Base-by-base conservation (phyloP, 148 eudicot genomes). In the Rhododendron griersonianum region DNA sequence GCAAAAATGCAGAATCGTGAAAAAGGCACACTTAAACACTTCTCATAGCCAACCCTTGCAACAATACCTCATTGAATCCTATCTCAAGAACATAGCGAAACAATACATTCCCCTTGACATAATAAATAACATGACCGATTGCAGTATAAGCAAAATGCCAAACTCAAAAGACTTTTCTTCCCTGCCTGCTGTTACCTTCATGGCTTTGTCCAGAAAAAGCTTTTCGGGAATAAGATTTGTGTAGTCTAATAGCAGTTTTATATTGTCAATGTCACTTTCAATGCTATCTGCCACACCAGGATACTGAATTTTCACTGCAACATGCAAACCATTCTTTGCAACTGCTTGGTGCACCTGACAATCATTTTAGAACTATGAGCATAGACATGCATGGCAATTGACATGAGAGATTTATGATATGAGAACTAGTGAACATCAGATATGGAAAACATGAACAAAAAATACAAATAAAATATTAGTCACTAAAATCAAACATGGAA, bases 271-370 rank as follows among this genome's bases (percentile, higher is more conserved):
- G 89, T 97, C 99, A 91, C 99, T 97, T 84, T 93, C 99, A 85
- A 97, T 95, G 92, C 99, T 97, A 88, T 94, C 95, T 48, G 99
- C 99, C 76, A 97, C 98, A 79, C 99, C 99, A 78, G 99, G 99
- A 81, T 97, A 97, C 86, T 97, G 99, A 89, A 97, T 97, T 87
- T 97, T 97, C 89, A 97, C 93, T 44, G 99, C 98, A 84, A 95
- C 95, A 59, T 91, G 89, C 90, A 93, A 39, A 63, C 96, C 98
- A 90, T 94, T 95, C 83, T 91, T 91, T 55, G 93, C 93, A 81
- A 94, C 95, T 84, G 96, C 99, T 87, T 86, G 89, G 75, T 97
- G 99, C 85, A 97, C 99, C 99, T 97, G 82, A 18, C 82, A 63
- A 77, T 44, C 57, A 82, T 77, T 86, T 84, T 84, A 78, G 53